Evolutionary conservation across 176 grass and related monocot species (phyloP).

Genomic region (Leersia perrieri): DNA sequence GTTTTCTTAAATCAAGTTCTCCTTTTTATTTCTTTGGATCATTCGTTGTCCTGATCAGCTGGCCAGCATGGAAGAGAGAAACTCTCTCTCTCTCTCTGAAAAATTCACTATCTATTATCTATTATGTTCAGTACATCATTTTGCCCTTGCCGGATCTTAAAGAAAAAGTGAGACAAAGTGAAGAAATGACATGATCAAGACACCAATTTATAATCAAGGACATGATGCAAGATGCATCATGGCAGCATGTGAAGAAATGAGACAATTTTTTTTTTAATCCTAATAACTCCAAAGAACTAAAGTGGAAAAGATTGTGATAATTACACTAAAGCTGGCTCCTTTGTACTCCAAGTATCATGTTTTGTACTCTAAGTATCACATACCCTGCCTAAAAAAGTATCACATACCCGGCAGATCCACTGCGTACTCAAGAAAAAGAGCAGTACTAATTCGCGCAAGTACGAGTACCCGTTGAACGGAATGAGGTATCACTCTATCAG

Average conservation of each 20-base stretch:
- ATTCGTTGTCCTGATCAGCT: too few relatives aligned
- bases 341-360: slow-evolving; percentile 4
- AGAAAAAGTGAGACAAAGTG: not conserved
- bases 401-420: not conserved
- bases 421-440: too few relatives aligned
- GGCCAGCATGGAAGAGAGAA: too few relatives aligned
- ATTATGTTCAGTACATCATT: not conserved
- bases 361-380: slow-evolving; percentile 28
- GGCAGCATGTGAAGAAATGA: not conserved
- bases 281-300: not conserved
- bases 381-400: too few relatives aligned
- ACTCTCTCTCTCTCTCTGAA: too few relatives aligned
- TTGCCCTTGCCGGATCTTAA: not conserved
- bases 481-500: not conserved
- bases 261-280: not conserved
- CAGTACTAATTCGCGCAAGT: not conserved
- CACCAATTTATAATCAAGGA: not conserved
- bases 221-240: not conserved
- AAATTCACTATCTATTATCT: not conserved
- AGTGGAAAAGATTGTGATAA: not conserved
- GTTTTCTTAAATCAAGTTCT: too few relatives aligned
- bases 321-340: not conserved
- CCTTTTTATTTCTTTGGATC: too few relatives aligned
- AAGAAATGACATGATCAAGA: too few relatives aligned
- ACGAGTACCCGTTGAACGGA: not conserved